phyloP scores from a whole-genome alignment of 768 basidiomycete species.

The Kwoniella shandongensis region DNA sequence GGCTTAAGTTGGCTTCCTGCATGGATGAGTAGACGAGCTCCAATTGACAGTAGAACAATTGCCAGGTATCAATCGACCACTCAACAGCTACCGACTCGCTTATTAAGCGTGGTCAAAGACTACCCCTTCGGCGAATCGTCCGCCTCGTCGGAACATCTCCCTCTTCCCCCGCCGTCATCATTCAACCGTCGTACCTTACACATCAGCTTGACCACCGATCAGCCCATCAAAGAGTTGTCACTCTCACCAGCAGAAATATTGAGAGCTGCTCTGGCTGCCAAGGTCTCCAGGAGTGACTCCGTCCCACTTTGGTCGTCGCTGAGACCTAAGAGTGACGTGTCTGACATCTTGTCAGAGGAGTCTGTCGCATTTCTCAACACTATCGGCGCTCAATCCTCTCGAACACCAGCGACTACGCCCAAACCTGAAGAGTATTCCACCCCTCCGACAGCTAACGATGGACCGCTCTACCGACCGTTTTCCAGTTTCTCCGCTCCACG shows the following conservation, averaged over 20 bases:
- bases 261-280: background rate
- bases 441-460: background rate
- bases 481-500: slow-evolving; percentile 3
- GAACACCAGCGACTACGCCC: slow-evolving; percentile 1
- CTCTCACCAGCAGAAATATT: slow-evolving; percentile 5
- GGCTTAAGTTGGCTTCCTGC: too few relatives aligned
- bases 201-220: slow-evolving; percentile 3
- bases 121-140: slow-evolving; percentile 31
- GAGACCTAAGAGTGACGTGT: background rate
- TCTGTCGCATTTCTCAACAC: slow-evolving; percentile 5
- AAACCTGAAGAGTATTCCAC: background rate
- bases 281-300: background rate
- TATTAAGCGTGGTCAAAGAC: slow-evolving; percentile 25
- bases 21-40: background rate
- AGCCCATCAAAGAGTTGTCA: background rate
- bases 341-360: slow-evolving; percentile 1
- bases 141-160: slow-evolving; percentile 18
- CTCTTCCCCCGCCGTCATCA: slow-evolving; percentile 28
- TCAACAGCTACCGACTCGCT: slow-evolving; percentile 24
- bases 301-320: background rate
- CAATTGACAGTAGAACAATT: background rate
- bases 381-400: background rate
- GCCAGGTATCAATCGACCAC: slow-evolving; percentile 30
- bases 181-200: slow-evolving; percentile 28
- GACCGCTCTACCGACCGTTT: slow-evolving; percentile 14